Percentiles rank a stretch among this genome's conserved stretches.
Conservation (phyloP, 2,329 filamentous ascomycete species). For the Aspergillus felis region DNA sequence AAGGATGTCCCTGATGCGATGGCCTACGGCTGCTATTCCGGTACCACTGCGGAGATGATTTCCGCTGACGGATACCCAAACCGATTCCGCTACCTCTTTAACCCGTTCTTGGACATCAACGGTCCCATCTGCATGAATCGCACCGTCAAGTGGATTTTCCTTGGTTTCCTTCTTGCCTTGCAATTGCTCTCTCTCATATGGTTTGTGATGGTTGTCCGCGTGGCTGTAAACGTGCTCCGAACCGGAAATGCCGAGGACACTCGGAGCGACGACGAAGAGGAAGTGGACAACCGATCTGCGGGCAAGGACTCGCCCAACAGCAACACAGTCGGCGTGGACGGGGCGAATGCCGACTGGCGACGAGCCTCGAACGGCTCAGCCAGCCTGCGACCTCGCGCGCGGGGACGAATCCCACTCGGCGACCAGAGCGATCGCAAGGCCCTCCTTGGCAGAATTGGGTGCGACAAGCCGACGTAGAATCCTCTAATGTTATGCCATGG, state of each 20-base stretch:
- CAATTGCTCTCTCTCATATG: conserved; percentile 79
- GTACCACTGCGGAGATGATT: conserved; percentile 36
- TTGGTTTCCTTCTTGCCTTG: conserved; percentile 70
- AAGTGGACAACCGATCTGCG: conserved; percentile 43
- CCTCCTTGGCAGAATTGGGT: conserved; percentile 75
- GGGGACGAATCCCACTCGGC: conserved; percentile 35
- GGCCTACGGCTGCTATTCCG: conserved; percentile 67
- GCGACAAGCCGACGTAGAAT: conserved; percentile 60
- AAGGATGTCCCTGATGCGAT: conserved; percentile 61
- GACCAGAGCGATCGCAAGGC: conserved; percentile 58
- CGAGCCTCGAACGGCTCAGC: conserved; percentile 30
- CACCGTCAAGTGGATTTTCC: conserved; percentile 70
- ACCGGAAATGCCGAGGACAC: conserved; percentile 76
- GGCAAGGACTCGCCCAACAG: conserved; percentile 22
- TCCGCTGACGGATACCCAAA: conserved; percentile 34
- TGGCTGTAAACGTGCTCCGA: conserved; percentile 74
- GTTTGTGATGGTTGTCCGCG: conserved; percentile 83
- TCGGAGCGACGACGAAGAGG: conserved; percentile 80
- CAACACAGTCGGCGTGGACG: conserved; percentile 21
- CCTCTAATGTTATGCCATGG: not conserved
- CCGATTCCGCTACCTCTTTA: conserved; percentile 61
- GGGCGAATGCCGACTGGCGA: conserved; percentile 29
- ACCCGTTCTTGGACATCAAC: conserved; percentile 67
- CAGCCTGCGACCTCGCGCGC: conserved; percentile 32
- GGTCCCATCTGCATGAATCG: conserved; percentile 77